Percentiles rank a stretch among this genome's conserved stretches.
phyloP scores from a whole-genome alignment of 768 basidiomycete species.

The Trametes gibbosa region DNA sequence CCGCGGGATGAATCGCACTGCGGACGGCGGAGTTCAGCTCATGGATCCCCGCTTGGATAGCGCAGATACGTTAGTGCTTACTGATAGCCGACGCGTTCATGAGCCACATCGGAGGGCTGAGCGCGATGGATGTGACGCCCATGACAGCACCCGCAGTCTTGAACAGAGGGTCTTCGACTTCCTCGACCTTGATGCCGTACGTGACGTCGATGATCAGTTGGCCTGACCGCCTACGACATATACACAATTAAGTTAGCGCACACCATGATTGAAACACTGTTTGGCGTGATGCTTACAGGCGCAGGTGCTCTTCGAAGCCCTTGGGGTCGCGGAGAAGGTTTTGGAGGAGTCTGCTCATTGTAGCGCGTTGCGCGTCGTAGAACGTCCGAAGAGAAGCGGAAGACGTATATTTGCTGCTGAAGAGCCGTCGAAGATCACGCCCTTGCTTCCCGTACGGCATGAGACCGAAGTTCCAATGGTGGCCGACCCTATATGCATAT shows the following conservation, averaged over 20 bases:
- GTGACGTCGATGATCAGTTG: slow-evolving; percentile 25
- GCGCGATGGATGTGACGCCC: slow-evolving; percentile 6
- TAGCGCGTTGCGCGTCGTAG: background rate
- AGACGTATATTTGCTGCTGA: slow-evolving; percentile 1
- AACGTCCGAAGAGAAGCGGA: background rate
- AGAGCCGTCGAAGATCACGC: background rate
- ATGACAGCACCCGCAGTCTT: slow-evolving; percentile 25
- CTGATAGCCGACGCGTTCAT: slow-evolving; percentile 3
- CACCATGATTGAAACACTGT: background rate
- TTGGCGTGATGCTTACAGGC: background rate
- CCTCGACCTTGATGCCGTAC: slow-evolving; percentile 29
- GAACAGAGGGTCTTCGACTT: slow-evolving; percentile 25
- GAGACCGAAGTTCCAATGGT: slow-evolving; percentile 7
- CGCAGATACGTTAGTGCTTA: background rate
- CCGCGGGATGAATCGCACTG: slow-evolving; percentile 3
- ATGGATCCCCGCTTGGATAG: no score
- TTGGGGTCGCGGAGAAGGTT: slow-evolving; percentile 6
- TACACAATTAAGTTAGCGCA: background rate
- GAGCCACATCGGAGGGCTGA: slow-evolving; percentile 9
- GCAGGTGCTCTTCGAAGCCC: background rate
- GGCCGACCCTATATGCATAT: background rate
- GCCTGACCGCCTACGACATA: background rate
- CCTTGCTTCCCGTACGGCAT: slow-evolving; percentile 11
- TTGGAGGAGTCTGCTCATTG: background rate
- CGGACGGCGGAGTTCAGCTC: background rate